phyloP scores from a whole-genome alignment of 148 eudicot genomes.

The Drosera capensis region DNA sequence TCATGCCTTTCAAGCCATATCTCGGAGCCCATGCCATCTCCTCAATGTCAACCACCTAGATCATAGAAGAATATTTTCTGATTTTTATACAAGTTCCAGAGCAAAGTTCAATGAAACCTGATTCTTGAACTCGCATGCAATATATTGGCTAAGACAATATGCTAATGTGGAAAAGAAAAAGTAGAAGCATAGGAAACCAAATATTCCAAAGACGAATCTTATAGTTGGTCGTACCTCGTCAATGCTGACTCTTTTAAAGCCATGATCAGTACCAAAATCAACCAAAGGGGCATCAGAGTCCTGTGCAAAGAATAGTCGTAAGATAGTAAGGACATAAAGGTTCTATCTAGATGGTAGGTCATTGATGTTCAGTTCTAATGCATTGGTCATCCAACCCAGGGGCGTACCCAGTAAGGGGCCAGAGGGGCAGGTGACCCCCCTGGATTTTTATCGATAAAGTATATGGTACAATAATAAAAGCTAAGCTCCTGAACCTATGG shows the following conservation, averaged over 20 bases:
- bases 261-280: conserved; percentile 58
- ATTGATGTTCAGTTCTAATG: no score
- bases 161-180: conserved; percentile 1
- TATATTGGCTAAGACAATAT: no score
- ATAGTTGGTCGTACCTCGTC: conserved; percentile 48
- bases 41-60: conserved; percentile 91
- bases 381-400: no score
- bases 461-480: no score
- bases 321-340: not conserved
- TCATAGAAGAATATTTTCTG: conserved; percentile 5
- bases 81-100: conserved; percentile 1
- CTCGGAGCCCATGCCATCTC: conserved; percentile 99
- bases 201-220: not conserved
- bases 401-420: no score
- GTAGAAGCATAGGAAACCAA: not conserved
- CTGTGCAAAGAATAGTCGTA: conserved; percentile 19
- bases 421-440: no score
- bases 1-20: conserved; percentile 92
- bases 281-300: conserved; percentile 36
- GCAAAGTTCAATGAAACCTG: no score
- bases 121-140: no score
- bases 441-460: no score
- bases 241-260: conserved; percentile 40
- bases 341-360: not conserved
- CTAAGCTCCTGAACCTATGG: no score